Base-by-base conservation (phyloP, 2,329 filamentous ascomycete species). In the Endoconidiophora laricicola region DNA sequence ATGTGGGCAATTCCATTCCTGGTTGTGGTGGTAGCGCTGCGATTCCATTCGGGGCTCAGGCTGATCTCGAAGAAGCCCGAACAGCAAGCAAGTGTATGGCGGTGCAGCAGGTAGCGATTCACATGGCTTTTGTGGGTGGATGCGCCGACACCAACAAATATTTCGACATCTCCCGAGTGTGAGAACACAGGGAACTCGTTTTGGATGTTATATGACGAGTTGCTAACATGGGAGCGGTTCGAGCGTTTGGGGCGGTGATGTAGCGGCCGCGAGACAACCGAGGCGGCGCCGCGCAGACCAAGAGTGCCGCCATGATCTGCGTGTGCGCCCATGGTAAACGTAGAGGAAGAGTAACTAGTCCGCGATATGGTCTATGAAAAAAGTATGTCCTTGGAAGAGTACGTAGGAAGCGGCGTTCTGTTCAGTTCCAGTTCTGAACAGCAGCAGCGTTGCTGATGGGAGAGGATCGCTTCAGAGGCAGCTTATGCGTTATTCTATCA, bases 161-260 rank as follows among this genome's bases (percentile, higher is more conserved):
- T 87, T 66, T 96, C 90, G 59, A 95, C 86, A 65, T 96, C 88
- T 60, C 90, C 90, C 37, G 84, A 90, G 58, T 88, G 81, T 46
- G 79, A 80, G 65, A 95, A 96, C 60, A 93, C 69, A 20, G 90
- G 90, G 58, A 95, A 96, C 62, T 95, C 88, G 62, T 95, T 95
- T 61, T 84, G 83, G 40, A 83, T 76, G 22, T 78, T 67, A 60
- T 81, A 79, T 16, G 77, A 74, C 33, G 72, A 69, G 54, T 81
- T 81, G 52, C 86, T 86, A 58, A 82, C 78, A 61, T 91, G 84
- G 44, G 86, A 91, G 55, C 86, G 81, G 61, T 83, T 81, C 60
- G 87, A 84, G 57, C 86, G 79, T 63, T 84, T 83, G 38, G 65
- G 63, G 56, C 80, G 72, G 23, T 71, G 71, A 43, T 53, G 47